phyloP scores from a whole-genome alignment of 2,329 filamentous ascomycete species.

The Penicillium capsulatum region DNA sequence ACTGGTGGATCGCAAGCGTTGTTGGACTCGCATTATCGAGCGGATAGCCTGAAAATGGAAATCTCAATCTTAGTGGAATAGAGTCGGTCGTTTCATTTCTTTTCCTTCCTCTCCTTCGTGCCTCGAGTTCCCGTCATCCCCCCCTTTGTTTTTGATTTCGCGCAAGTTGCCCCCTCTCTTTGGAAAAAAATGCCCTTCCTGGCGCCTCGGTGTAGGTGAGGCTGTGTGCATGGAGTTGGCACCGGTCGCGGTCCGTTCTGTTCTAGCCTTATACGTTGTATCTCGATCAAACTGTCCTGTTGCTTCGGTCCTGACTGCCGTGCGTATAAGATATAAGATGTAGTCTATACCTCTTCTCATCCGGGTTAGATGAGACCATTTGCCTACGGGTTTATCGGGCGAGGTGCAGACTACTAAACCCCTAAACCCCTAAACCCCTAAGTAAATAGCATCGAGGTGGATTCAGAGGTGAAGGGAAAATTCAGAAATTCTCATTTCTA shows the following conservation, averaged over 20 bases:
- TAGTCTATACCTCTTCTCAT: too few relatives aligned
- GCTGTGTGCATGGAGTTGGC: constrained; percentile 21
- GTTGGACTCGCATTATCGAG: constrained; percentile 40
- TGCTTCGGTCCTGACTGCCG: too few relatives aligned
- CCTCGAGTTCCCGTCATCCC: constrained; percentile 6
- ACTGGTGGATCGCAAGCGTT: constrained; percentile 36
- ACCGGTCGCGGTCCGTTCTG: constrained; percentile 18
- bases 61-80: constrained; percentile 40
- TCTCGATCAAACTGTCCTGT: constrained; percentile 19
- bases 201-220: constrained; percentile 14
- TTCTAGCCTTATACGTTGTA: constrained; percentile 20
- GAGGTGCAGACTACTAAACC: too few relatives aligned
- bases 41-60: constrained; percentile 40
- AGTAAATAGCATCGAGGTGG: too few relatives aligned
- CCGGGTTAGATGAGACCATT: too few relatives aligned
- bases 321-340: too few relatives aligned
- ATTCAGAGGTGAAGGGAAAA: too few relatives aligned
- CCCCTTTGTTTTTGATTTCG: neutral
- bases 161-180: constrained; percentile 5
- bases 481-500: constrained; percentile 10
- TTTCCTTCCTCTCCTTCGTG: constrained; percentile 14
- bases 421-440: too few relatives aligned
- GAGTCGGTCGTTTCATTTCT: constrained; percentile 34
- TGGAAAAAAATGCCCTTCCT: constrained; percentile 4
- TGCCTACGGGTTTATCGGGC: too few relatives aligned